These are phyloP conservation scores for Penicillium cinerascens DNA, from an alignment of 495 filamentous ascomycete genomes.

Conservation along the genomic window DNA sequence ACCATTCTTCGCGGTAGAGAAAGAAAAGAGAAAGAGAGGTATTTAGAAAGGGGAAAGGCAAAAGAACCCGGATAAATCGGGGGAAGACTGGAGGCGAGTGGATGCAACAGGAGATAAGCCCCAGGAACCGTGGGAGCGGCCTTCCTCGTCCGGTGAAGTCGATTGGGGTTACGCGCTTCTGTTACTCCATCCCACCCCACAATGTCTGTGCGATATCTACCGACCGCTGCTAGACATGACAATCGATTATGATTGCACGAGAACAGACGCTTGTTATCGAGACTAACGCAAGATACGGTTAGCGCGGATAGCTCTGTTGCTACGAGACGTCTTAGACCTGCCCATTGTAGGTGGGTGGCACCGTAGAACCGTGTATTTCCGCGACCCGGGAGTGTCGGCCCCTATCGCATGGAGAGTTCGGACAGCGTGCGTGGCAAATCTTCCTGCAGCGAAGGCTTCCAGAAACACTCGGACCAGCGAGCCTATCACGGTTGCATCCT, in stretches of 20 bases:
- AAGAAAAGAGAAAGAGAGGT: background rate
- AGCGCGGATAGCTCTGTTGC: background rate
- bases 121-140: constrained; percentile 21
- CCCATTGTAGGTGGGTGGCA: background rate
- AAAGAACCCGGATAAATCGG: background rate
- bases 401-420: background rate
- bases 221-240: background rate
- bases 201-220: background rate
- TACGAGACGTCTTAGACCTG: background rate
- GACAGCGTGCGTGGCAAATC: background rate
- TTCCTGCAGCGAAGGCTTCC: constrained; percentile 26
- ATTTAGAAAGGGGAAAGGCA: background rate
- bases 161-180: background rate
- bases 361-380: background rate
- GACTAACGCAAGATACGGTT: background rate
- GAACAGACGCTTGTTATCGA: background rate
- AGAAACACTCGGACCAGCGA: constrained; percentile 10
- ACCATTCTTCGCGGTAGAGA: constrained; percentile 17
- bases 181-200: background rate
- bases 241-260: background rate
- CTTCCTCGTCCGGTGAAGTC: constrained; percentile 8
- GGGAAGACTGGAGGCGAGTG: background rate
- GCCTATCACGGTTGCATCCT: constrained; percentile 15
- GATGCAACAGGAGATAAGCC: constrained; percentile 16
- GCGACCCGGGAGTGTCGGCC: background rate